Evolutionary conservation across 2,329 filamentous ascomycete genomes (phyloP).

Genomic region (Neonectria hederae): DNA sequence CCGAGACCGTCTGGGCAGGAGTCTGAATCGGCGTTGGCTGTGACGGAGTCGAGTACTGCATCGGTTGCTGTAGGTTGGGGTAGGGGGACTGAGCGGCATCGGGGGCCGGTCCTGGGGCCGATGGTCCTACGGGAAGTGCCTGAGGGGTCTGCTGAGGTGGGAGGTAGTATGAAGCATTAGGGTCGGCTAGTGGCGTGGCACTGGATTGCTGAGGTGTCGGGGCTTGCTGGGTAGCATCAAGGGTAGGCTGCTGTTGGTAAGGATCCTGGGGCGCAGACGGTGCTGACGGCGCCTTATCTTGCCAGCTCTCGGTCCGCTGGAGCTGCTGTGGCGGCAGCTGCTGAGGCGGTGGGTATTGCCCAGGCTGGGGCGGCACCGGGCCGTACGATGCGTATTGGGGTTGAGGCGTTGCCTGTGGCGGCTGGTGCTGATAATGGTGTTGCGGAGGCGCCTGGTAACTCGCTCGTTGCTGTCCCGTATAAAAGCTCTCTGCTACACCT

Average conservation of each 20-base stretch:
- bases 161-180: slow-evolving; percentile 68
- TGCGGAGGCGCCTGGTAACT: slow-evolving; percentile 58
- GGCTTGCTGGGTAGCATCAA: slow-evolving; percentile 41
- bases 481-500: slow-evolving; percentile 80
- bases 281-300: slow-evolving; percentile 51
- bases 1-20: slow-evolving; percentile 38
- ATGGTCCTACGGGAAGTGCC: slow-evolving; percentile 48
- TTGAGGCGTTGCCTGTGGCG: slow-evolving; percentile 45
- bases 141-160: slow-evolving; percentile 50
- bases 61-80: slow-evolving; percentile 59
- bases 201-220: slow-evolving; percentile 45
- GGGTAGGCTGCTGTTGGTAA: slow-evolving; percentile 41
- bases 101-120: slow-evolving; percentile 50
- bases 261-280: slow-evolving; percentile 50
- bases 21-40: slow-evolving; percentile 46
- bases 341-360: slow-evolving; percentile 57
- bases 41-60: slow-evolving; percentile 52
- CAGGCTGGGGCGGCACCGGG: slow-evolving; percentile 51
- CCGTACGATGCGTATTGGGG: slow-evolving; percentile 56
- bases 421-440: slow-evolving; percentile 45
- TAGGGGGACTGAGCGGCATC: slow-evolving; percentile 62
- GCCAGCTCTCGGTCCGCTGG: slow-evolving; percentile 64
- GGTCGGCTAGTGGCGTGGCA: slow-evolving; percentile 54
- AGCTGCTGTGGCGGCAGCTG: slow-evolving; percentile 54
- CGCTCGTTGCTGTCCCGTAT: slow-evolving; percentile 70